Evolutionary conservation across 2,329 filamentous ascomycete species (phyloP), one percentile per base, ranked within the genome.

Genomic region (Clarireedia paspali): DNA sequence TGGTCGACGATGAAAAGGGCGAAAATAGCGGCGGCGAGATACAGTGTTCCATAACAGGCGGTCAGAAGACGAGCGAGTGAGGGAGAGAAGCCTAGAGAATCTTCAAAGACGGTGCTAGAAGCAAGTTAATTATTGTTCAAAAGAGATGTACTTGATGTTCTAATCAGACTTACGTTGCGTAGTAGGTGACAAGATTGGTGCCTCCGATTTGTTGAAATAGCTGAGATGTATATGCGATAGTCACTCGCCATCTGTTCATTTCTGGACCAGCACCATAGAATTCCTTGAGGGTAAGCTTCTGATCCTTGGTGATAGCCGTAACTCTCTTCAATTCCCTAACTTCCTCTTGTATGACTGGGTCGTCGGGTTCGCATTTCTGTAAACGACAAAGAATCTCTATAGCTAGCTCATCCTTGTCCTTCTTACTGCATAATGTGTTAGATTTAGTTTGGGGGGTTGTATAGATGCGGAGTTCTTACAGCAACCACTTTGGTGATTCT

Each of bases 11-110:
- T 62, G 64, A 79, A 78, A 40, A 75, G 66, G 61, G 81, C 83
- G 66, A 85, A 80, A 67, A 84, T 85, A 0, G 84, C 87, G 2
- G 85, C 84, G 64, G 88, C 85, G 24, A 89, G 78, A 20, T 79
- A 80, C 48, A 78, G 75, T 3, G 58, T 39, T 10, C 57, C 59
- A 9, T 63, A 63, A 46, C 68, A 60, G 39, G 66, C 63, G 1
- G 62, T 68, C 12, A 69, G 64, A 47, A 68, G 66, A 42, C 66
- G 61, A 23, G 64, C 68, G 26, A 77, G 68, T 5, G 77, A 82
- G 3, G 75, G 74, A 0, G 64, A 71, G 53, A 88, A 74, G 12
- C 84, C 84, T 2, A 88, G 75, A 60, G 81, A 77, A 51, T 75
- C 72, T 2, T 64, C 66, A 72, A 88, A 88, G 62, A 88, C 86